Percentiles rank a stretch among this genome's conserved stretches.
Conservation (phyloP, 371 early-diverging fungal genomes). For the Circinella minor region DNA sequence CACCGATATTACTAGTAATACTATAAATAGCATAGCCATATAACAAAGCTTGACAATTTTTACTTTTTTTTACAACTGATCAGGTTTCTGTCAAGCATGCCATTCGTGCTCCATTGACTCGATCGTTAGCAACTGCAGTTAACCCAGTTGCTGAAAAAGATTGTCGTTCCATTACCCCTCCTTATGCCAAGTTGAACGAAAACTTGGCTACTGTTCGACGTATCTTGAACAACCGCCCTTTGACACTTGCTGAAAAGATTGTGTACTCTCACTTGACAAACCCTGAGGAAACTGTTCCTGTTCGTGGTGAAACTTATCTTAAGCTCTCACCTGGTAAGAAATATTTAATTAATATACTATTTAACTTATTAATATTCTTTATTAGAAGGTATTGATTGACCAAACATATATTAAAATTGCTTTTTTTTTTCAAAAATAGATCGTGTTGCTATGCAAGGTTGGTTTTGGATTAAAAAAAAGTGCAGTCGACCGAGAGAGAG, state of each 20-base stretch:
- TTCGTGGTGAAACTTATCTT: slow-evolving; percentile 73
- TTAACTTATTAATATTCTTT: too few relatives aligned
- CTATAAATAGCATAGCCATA: background rate
- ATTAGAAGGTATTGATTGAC: too few relatives aligned
- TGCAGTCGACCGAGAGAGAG: background rate
- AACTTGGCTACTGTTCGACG: slow-evolving; percentile 61
- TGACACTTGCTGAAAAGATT: slow-evolving; percentile 95
- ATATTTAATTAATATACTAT: background rate
- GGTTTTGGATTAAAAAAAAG: background rate
- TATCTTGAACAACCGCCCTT: slow-evolving; percentile 61
- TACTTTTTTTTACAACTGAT: background rate
- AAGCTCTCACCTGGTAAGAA: slow-evolving; percentile 71
- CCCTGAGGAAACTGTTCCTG: slow-evolving; percentile 68
- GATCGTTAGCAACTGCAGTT: slow-evolving; percentile 27
- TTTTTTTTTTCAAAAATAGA: slow-evolving; percentile 36
- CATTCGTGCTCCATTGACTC: background rate
- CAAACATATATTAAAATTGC: too few relatives aligned
- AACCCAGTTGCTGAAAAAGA: slow-evolving; percentile 55
- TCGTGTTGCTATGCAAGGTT: slow-evolving; percentile 83
- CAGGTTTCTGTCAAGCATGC: slow-evolving; percentile 17
- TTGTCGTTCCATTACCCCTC: slow-evolving; percentile 63
- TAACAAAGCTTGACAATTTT: background rate
- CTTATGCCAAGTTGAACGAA: slow-evolving; percentile 58
- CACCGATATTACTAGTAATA: background rate
- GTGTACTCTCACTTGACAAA: slow-evolving; percentile 93